Percentiles rank a stretch among this genome's conserved stretches.
Conservation (phyloP, 2,329 filamentous ascomycete species). For the Shiraia bambusicola region DNA sequence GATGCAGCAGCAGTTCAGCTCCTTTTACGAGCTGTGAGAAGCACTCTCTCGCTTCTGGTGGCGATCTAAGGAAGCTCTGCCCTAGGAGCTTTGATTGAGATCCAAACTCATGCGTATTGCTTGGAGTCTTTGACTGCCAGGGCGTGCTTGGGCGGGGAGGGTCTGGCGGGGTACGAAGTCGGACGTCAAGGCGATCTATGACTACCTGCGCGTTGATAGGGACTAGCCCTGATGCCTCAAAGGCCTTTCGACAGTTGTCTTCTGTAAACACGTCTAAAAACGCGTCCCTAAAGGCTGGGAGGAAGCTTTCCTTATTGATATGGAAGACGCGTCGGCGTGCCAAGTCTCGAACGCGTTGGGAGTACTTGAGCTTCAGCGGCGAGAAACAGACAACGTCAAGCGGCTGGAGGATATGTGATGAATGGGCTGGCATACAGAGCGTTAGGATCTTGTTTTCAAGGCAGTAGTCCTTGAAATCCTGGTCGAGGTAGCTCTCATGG, state of each 20-base stretch:
- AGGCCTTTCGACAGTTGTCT: slow-evolving; percentile 27
- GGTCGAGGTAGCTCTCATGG: slow-evolving; percentile 40
- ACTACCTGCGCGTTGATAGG: slow-evolving; percentile 31
- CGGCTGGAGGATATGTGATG: slow-evolving; percentile 16
- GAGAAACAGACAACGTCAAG: slow-evolving; percentile 21
- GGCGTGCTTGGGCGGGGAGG: no score
- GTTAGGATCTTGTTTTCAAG: slow-evolving; percentile 43
- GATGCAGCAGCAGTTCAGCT: slow-evolving; percentile 6
- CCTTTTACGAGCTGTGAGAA: slow-evolving; percentile 15
- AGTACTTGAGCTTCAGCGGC: slow-evolving; percentile 26
- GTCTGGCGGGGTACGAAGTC: no score
- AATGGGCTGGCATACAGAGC: slow-evolving; percentile 36
- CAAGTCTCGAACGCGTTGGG: slow-evolving; percentile 25
- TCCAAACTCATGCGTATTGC: slow-evolving; percentile 10
- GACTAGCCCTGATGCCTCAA: slow-evolving; percentile 32
- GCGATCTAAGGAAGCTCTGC: no score
- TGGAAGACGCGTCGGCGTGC: slow-evolving; percentile 33
- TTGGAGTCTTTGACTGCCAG: slow-evolving; percentile 15
- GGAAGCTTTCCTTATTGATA: slow-evolving; percentile 24
- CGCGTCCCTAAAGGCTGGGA: slow-evolving; percentile 22
- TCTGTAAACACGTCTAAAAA: slow-evolving; percentile 22
- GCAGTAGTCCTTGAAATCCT: slow-evolving; percentile 41
- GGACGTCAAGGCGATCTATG: no score
- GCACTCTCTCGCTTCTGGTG: no score
- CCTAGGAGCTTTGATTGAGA: slow-evolving; percentile 15